A percentile compares a stretch with the other conserved stretches of the same genome.
Conservation (phyloP, 1,284 basidiomycete species). For the Entoloma clypeatum region DNA sequence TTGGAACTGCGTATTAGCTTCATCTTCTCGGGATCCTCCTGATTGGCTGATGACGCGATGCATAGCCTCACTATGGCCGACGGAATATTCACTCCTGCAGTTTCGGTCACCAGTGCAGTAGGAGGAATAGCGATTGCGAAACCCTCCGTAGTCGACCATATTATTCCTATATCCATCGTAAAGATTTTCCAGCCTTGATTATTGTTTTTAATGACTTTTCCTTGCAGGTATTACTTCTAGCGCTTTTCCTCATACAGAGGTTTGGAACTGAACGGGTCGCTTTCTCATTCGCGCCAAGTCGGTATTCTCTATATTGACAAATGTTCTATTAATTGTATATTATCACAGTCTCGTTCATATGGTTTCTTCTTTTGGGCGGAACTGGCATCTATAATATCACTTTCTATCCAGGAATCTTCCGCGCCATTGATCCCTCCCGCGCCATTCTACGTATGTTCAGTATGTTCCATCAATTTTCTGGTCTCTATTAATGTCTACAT, state of each 20-base stretch:
- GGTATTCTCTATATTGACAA: constrained; percentile 10
- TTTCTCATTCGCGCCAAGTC: constrained; percentile 53
- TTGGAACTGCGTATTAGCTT: constrained; percentile 37
- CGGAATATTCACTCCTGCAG: constrained; percentile 61
- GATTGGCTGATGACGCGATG: background rate
- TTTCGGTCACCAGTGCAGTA: constrained; percentile 66
- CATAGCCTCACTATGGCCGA: constrained; percentile 56
- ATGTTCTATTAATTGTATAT: background rate
- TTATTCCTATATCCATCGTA: constrained; percentile 59
- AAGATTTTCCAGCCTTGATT: constrained; percentile 14
- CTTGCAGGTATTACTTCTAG: constrained; percentile 49
- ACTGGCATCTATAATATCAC: constrained; percentile 60
- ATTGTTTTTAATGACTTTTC: background rate
- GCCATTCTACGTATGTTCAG: constrained; percentile 53
- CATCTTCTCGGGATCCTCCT: background rate
- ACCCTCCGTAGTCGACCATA: constrained; percentile 40
- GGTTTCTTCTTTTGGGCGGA: constrained; percentile 49
- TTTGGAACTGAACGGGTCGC: constrained; percentile 55
- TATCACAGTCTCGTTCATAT: constrained; percentile 54
- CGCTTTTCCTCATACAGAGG: constrained; percentile 54
- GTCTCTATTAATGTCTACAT: background rate
- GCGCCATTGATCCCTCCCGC: constrained; percentile 65
- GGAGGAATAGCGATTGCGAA: constrained; percentile 62
- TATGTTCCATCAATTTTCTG: background rate
- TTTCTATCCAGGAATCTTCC: constrained; percentile 53